Percentiles rank a stretch among this genome's conserved stretches.
Evolutionary conservation across 2,329 filamentous ascomycete genomes (phyloP).

Genomic region (Apiospora malaysiana): DNA sequence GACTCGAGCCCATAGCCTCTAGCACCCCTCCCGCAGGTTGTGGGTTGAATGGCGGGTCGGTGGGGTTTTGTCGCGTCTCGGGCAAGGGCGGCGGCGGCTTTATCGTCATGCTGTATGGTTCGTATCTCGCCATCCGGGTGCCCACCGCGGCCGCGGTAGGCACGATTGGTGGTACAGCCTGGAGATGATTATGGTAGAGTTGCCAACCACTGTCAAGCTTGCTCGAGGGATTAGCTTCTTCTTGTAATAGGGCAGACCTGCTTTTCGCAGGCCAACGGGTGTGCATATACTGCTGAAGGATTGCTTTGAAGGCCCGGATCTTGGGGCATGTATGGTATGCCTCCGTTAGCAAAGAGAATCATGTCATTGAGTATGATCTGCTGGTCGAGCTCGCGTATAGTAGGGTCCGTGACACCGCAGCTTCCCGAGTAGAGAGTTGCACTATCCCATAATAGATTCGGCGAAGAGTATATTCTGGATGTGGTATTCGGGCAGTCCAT

Average conservation of each 20-base stretch:
- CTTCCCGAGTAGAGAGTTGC: not conserved
- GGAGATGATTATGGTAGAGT: not conserved
- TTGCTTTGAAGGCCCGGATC: not conserved
- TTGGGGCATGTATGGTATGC: not conserved
- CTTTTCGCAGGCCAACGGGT: not conserved
- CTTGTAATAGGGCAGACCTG: not conserved
- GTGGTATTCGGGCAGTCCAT: too few relatives aligned
- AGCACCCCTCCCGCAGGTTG: not conserved
- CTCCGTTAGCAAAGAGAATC: too few relatives aligned
- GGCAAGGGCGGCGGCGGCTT: not conserved
- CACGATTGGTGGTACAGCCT: not conserved
- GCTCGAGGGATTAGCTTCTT: not conserved
- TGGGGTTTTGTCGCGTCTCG: not conserved
- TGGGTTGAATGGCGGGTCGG: not conserved
- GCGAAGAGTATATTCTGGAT: too few relatives aligned
- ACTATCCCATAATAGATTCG: too few relatives aligned
- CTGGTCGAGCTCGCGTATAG: not conserved
- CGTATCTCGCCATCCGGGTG: not conserved
- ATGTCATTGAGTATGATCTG: conserved; percentile 6
- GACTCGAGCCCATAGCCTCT: not conserved
- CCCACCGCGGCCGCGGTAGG: not conserved
- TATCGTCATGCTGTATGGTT: not conserved
- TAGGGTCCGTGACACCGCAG: not conserved
- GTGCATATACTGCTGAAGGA: not conserved
- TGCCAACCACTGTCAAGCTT: not conserved